These are phyloP conservation scores for Suillus lakei DNA, from an alignment of 768 basidiomycete genomes.

Conservation along the genomic window DNA sequence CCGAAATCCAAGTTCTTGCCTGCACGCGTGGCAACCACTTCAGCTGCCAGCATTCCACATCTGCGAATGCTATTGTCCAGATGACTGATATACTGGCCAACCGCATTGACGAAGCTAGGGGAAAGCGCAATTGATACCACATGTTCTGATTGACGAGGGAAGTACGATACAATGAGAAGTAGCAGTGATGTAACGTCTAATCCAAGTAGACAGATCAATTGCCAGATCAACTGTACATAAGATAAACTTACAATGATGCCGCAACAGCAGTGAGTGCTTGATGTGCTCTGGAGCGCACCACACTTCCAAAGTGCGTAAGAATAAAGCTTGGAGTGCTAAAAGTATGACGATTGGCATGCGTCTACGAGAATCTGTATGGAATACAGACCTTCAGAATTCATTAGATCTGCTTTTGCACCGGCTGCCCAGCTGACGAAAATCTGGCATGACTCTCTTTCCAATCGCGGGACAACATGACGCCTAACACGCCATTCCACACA, in stretches of 20 bases:
- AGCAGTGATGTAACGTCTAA: conserved; percentile 78
- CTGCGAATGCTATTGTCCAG: conserved; percentile 75
- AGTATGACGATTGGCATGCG: conserved; percentile 15
- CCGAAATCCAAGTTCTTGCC: conserved; percentile 78
- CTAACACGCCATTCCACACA: conserved; percentile 51
- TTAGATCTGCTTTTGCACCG: conserved; percentile 42
- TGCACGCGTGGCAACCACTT: conserved; percentile 66
- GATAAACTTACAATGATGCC: conserved; percentile 70
- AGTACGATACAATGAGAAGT: conserved; percentile 64
- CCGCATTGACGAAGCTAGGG: conserved; percentile 65
- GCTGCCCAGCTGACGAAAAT: conserved; percentile 76
- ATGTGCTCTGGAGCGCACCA: conserved; percentile 85
- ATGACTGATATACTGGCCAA: conserved; percentile 80
- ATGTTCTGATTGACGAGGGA: conserved; percentile 54
- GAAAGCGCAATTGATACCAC: conserved; percentile 55
- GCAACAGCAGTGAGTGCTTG: conserved; percentile 74
- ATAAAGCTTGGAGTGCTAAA: conserved; percentile 49
- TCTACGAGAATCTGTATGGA: not conserved
- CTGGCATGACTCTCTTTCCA: conserved; percentile 63
- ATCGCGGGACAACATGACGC: conserved; percentile 55
- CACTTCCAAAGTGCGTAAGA: conserved; percentile 54
- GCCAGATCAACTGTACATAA: conserved; percentile 3
- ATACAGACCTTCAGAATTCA: conserved; percentile 32
- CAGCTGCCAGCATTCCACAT: conserved; percentile 93
- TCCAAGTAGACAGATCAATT: not conserved